Evolutionary conservation across 371 early-diverging fungal genomes (phyloP).

Genomic region (Mucor circinelloides): DNA sequence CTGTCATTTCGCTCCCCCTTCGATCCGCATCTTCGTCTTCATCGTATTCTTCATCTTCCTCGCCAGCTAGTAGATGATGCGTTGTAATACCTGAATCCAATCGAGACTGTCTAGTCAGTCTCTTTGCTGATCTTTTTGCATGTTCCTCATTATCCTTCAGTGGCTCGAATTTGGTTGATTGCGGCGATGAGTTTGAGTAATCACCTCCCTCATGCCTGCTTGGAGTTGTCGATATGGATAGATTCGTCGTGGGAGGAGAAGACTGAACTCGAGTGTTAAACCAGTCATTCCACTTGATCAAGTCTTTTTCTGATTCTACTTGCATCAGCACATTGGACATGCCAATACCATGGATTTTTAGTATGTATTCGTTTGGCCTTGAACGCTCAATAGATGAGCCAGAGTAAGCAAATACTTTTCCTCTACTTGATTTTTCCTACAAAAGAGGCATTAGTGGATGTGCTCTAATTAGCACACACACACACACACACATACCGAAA

Average conservation of each 20-base stretch:
- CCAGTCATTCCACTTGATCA: conserved; percentile 49
- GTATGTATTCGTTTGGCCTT: conserved; percentile 37
- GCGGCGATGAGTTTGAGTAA: neutral
- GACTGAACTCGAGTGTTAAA: conserved; percentile 24
- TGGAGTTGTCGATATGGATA: neutral
- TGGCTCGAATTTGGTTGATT: neutral
- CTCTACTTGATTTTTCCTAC: conserved; percentile 44
- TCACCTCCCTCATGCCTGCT: neutral
- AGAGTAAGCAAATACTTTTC: conserved; percentile 46
- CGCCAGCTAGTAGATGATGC: conserved; percentile 6
- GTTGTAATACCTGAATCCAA: conserved; percentile 22
- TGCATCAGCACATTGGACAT: conserved; percentile 51
- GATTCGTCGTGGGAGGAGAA: neutral
- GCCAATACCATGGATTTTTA: conserved; percentile 46
- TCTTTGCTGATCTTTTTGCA: neutral
- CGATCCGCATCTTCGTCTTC: neutral
- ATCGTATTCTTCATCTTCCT: neutral
- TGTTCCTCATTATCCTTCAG: neutral
- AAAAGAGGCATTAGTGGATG: conserved; percentile 1
- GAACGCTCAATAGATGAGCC: conserved; percentile 42
- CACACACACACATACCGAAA: conserved; percentile 37
- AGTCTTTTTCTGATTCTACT: conserved; percentile 45
- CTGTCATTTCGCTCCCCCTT: conserved; percentile 21
- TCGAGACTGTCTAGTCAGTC: neutral
- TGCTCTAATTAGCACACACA: neutral